phyloP scores from a whole-genome alignment of 257 asterid species.

The Rehmannia glutinosa region DNA sequence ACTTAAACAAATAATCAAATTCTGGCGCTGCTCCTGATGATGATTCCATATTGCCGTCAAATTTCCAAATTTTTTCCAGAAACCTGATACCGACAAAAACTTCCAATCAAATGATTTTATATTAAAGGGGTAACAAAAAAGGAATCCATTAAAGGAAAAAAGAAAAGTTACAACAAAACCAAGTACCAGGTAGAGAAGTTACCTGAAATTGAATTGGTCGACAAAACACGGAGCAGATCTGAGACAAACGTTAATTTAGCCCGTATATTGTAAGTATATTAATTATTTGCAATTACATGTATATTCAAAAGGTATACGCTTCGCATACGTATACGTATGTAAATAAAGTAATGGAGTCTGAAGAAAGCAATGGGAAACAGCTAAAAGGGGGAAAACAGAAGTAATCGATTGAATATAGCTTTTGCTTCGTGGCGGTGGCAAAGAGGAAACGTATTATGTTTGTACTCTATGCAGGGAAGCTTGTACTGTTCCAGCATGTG shows the following conservation, averaged over 20 bases:
- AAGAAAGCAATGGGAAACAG: conserved; percentile 16
- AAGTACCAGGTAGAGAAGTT: conserved; percentile 1
- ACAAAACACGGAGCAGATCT: conserved; percentile 26
- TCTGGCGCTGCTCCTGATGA: conserved; percentile 39
- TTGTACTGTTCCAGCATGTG: conserved; percentile 26
- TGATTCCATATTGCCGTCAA: conserved; percentile 32
- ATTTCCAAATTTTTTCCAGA: neutral
- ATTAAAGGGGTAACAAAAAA: neutral
- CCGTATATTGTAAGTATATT: neutral
- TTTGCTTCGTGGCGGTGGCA: conserved; percentile 19
- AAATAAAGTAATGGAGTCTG: conserved; percentile 15
- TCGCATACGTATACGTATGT: neutral
- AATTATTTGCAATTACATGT: too few relatives aligned
- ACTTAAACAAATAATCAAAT: conserved; percentile 55
- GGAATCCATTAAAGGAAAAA: conserved; percentile 2
- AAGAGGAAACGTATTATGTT: neutral
- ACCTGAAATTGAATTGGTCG: conserved; percentile 14
- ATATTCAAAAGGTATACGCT: too few relatives aligned
- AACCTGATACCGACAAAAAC: conserved; percentile 17
- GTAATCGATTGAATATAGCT: neutral
- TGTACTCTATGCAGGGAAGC: conserved; percentile 2
- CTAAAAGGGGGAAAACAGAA: neutral
- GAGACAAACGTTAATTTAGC: conserved; percentile 13
- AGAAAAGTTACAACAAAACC: neutral
- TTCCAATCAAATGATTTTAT: neutral